These are phyloP conservation scores for Metschnikowia continentalis DNA, from an alignment of 805 yeast genomes.

Conservation along the genomic window DNA sequence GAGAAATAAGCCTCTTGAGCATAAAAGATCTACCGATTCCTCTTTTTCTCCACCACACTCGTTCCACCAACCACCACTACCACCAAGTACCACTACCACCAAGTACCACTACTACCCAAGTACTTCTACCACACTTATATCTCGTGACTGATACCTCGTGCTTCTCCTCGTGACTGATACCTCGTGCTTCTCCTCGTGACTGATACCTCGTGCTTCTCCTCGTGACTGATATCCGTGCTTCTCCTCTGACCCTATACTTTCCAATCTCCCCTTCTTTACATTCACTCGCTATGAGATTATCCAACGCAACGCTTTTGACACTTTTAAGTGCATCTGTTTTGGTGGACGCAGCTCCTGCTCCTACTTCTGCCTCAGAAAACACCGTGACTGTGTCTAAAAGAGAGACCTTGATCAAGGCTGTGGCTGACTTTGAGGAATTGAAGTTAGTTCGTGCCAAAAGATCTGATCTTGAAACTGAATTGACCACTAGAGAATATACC, in stretches of 20 bases:
- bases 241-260: neutral
- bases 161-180: too few relatives aligned
- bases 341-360: constrained; percentile 35
- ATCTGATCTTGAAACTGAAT: constrained; percentile 23
- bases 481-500: constrained; percentile 34
- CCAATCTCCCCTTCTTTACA: neutral
- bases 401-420: constrained; percentile 20
- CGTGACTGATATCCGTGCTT: neutral
- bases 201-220: neutral
- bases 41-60: too few relatives aligned
- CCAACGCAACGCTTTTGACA: constrained; percentile 29
- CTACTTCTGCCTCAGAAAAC: constrained; percentile 8
- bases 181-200: too few relatives aligned
- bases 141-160: too few relatives aligned
- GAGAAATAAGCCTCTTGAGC: neutral
- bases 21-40: too few relatives aligned
- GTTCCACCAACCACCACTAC: neutral
- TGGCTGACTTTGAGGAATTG: constrained; percentile 21
- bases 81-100: neutral
- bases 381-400: constrained; percentile 8
- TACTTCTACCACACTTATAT: too few relatives aligned
- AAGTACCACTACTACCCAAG: too few relatives aligned
- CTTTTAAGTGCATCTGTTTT: constrained; percentile 24
- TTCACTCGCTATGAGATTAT: constrained; percentile 25
- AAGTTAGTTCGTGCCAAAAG: constrained; percentile 25